phyloP scores from a whole-genome alignment of 805 yeast genomes.

The Candida mattraensis region DNA sequence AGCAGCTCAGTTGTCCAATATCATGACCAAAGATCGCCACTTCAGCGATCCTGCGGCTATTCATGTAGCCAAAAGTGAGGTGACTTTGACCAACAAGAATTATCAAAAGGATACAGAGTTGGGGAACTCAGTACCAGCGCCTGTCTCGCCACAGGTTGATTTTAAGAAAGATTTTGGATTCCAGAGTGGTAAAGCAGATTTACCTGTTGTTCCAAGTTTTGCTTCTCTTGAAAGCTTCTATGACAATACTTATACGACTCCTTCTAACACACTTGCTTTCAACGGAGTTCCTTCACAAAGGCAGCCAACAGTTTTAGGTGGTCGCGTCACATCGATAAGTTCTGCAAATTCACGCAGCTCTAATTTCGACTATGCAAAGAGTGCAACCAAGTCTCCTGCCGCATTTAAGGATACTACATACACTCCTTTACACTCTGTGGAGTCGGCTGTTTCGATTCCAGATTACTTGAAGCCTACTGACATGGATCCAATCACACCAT shows the following conservation, averaged over 20 bases:
- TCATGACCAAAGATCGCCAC: conserved; percentile 16
- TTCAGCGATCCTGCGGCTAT: conserved; percentile 3
- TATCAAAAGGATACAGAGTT: conserved; percentile 1
- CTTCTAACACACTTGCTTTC: conserved; percentile 5
- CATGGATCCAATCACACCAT: conserved; percentile 24
- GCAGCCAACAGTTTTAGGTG: conserved; percentile 6
- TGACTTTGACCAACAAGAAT: conserved; percentile 10
- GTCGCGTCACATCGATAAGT: conserved; percentile 5
- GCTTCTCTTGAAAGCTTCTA: conserved; percentile 75
- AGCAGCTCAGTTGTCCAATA: conserved; percentile 20
- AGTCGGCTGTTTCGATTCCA: conserved; percentile 29
- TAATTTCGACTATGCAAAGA: conserved; percentile 1
- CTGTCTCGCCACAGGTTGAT: conserved; percentile 1
- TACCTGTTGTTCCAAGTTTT: conserved; percentile 72
- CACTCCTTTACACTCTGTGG: conserved; percentile 15
- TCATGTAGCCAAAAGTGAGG: conserved; percentile 13
- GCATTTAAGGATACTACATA: conserved; percentile 16
- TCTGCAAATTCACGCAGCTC: conserved; percentile 8
- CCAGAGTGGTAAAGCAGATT: conserved; percentile 11
- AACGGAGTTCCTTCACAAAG: conserved; percentile 15
- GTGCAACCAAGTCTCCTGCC: conserved; percentile 1
- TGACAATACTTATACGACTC: conserved; percentile 25
- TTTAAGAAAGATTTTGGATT: conserved; percentile 25
- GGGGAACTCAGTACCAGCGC: not conserved
- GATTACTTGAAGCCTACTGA: conserved; percentile 23